Percentiles rank a stretch among this genome's conserved stretches.
Evolutionary conservation across 352 stramenopile genomes (phyloP).

Genomic region (Phytophthora gonapodyides): DNA sequence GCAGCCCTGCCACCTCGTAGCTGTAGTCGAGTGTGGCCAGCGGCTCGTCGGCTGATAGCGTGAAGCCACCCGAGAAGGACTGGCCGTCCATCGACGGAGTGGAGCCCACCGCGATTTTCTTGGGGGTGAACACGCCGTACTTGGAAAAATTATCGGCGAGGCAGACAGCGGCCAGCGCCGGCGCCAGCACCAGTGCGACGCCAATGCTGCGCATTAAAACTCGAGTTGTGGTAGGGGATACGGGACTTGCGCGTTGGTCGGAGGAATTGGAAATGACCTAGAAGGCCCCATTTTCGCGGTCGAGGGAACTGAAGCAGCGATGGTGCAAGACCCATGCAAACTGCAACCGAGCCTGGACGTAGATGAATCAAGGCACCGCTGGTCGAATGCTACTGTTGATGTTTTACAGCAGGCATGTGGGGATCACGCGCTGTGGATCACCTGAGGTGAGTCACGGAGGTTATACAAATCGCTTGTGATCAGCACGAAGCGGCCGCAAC

Average conservation of each 20-base stretch:
- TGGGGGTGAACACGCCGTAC: slow-evolving; percentile 35
- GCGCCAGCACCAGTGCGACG: slow-evolving; percentile 10
- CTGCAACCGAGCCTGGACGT: too few species aligned
- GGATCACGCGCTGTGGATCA: too few species aligned
- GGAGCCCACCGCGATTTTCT: slow-evolving; percentile 31
- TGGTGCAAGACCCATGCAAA: too few species aligned
- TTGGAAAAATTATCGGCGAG: slow-evolving; percentile 21
- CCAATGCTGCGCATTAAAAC: slow-evolving; percentile 10
- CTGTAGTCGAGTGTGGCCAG: slow-evolving; percentile 37
- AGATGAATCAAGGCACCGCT: too few species aligned
- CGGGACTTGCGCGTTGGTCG: slow-evolving; percentile 7
- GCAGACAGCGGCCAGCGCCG: slow-evolving; percentile 9
- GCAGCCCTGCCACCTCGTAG: slow-evolving; percentile 39
- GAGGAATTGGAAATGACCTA: slow-evolving; percentile 13
- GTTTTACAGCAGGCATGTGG: too few species aligned
- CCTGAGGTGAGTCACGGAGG: too few species aligned
- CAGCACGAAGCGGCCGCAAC: too few species aligned
- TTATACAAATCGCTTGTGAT: too few species aligned
- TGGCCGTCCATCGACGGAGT: slow-evolving; percentile 18
- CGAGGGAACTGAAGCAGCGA: too few species aligned
- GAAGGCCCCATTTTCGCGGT: not conserved
- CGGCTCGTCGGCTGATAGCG: slow-evolving; percentile 19
- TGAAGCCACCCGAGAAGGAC: slow-evolving; percentile 24
- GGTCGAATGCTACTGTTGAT: too few species aligned
- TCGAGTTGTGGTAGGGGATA: not conserved